phyloP scores from a whole-genome alignment of 1,284 basidiomycete genomes.

The Heterobasidion irregulare region DNA sequence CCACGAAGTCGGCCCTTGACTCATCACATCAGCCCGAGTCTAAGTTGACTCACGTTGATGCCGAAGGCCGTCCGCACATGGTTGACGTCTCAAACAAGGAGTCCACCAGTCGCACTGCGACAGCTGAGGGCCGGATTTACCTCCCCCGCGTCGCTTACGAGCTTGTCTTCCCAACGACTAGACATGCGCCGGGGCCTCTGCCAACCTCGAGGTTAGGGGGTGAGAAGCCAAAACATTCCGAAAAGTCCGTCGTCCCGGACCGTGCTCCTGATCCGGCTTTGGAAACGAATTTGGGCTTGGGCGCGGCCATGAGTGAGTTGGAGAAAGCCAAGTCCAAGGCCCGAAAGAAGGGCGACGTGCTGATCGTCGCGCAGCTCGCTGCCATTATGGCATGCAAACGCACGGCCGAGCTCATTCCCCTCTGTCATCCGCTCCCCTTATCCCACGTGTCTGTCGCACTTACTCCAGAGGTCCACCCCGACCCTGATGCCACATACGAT shows the following conservation, averaged over 20 bases:
- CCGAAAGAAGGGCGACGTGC: slow-evolving; percentile 64
- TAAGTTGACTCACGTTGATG: slow-evolving; percentile 64
- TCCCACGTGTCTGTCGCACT: slow-evolving; percentile 63
- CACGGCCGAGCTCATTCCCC: slow-evolving; percentile 75
- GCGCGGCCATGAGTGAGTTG: slow-evolving; percentile 7
- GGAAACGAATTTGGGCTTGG: neutral
- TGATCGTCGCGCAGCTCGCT: slow-evolving; percentile 75
- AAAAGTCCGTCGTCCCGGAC: no score
- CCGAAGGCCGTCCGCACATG: slow-evolving; percentile 66
- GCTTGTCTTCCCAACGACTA: slow-evolving; percentile 37
- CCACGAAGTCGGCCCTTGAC: neutral
- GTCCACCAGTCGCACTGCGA: slow-evolving; percentile 61
- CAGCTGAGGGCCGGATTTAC: slow-evolving; percentile 71
- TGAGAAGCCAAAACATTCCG: neutral
- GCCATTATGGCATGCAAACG: slow-evolving; percentile 84
- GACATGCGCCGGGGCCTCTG: neutral
- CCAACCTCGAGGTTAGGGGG: neutral
- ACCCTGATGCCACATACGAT: neutral
- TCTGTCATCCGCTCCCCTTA: slow-evolving; percentile 76
- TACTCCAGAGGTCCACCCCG: slow-evolving; percentile 27
- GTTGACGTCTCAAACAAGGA: slow-evolving; percentile 69
- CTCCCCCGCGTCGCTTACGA: slow-evolving; percentile 60
- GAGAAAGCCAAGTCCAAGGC: slow-evolving; percentile 38
- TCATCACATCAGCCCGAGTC: slow-evolving; percentile 7
- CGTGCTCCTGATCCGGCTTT: no score